Conservation (phyloP, 768 basidiomycete genomes). For the Rickenella mellea region DNA sequence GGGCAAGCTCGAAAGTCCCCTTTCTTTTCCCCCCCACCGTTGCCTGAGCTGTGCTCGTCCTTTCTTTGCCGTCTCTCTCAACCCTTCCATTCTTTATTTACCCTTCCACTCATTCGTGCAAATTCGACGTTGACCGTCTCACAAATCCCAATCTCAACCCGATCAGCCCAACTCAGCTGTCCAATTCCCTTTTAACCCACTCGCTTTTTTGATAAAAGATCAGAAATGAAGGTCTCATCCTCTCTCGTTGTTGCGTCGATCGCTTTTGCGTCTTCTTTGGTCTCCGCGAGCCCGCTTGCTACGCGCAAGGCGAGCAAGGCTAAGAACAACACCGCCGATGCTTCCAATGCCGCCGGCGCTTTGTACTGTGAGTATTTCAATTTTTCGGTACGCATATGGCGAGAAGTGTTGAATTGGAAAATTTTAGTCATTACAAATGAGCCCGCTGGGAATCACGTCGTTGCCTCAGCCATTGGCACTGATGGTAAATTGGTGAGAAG, state of each 20-base stretch:
- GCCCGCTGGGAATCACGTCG: conserved; percentile 32
- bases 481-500: conserved; percentile 31
- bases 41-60: conserved; percentile 10
- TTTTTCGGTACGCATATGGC: neutral
- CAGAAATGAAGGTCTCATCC: conserved; percentile 14
- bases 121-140: no score
- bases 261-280: conserved; percentile 2
- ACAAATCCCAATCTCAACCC: no score
- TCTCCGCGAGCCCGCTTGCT: conserved; percentile 9
- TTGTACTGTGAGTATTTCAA: conserved; percentile 13
- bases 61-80: no score
- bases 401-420: neutral
- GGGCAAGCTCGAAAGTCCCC: no score
- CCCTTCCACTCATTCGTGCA: no score
- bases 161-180: no score
- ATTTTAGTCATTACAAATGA: conserved; percentile 42
- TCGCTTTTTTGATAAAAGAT: no score
- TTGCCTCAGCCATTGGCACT: conserved; percentile 30
- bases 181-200: neutral
- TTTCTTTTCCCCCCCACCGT: no score
- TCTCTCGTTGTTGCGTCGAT: conserved; percentile 5
- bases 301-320: conserved; percentile 8
- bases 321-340: no score
- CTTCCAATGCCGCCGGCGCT: conserved; percentile 11
- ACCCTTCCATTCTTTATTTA: no score